Percentiles rank a stretch among this genome's conserved stretches.
phyloP scores from a whole-genome alignment of 345 rosid genomes.

The Eucalyptus guilfoylei region DNA sequence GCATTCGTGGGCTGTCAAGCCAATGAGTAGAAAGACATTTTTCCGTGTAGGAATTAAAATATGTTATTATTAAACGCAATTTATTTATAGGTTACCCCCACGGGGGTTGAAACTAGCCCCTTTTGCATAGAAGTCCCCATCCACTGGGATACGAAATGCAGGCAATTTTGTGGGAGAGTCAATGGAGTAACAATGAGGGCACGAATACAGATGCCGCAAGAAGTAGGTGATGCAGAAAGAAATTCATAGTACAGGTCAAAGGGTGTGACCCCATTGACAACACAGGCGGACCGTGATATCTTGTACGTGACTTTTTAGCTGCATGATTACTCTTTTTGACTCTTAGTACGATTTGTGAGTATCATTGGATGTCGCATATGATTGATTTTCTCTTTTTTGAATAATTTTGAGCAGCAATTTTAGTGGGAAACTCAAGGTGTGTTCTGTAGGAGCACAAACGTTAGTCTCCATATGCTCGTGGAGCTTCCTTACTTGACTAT shows the following conservation, averaged over 20 bases:
- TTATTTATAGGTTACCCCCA: background rate
- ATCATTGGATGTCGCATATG: background rate
- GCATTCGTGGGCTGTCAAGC: background rate
- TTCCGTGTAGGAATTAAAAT: background rate
- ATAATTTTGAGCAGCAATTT: background rate
- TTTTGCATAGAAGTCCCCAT: background rate
- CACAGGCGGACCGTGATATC: background rate
- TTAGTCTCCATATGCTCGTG: background rate
- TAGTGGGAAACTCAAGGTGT: background rate
- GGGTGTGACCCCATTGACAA: background rate
- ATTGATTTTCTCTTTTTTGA: background rate
- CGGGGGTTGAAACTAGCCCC: background rate
- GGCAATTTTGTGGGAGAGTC: background rate
- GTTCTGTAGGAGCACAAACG: background rate
- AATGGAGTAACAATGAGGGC: background rate
- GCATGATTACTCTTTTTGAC: background rate
- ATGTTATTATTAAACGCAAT: background rate
- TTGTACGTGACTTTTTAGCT: background rate
- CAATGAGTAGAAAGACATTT: background rate
- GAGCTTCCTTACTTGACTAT: background rate
- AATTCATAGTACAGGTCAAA: background rate
- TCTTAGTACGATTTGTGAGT: background rate
- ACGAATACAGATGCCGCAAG: background rate
- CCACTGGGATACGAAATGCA: background rate
- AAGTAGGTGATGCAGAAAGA: background rate